Base-by-base conservation (phyloP, 2,329 filamentous ascomycete genomes). In the Xylariales sp. region DNA sequence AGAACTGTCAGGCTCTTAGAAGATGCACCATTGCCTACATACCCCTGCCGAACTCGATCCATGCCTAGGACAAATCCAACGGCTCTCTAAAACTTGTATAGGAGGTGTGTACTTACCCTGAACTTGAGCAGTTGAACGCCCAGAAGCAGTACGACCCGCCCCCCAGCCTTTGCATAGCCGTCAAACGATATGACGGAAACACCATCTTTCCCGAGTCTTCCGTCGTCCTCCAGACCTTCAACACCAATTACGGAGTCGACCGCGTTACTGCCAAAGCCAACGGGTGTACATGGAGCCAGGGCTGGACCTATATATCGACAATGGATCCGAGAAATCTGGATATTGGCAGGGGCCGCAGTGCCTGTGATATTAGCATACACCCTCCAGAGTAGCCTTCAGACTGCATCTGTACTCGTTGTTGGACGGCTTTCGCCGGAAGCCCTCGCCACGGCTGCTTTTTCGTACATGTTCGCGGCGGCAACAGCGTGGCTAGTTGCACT, bases 391-490 rank as follows among this genome's bases (percentile, higher is more conserved):
- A 94, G 91, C 5, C 82, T 97, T 0, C 93, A 97, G 77, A 97
- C 93, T 0, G 78, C 92, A 1, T 96, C 93, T 0, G 92, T 97
- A 4, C 82, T 97, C 53, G 90, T 97, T 45, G 93, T 93, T 3
- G 93, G 93, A 9, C 89, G 92, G 2, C 82, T 93, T 0, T 94
- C 91, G 0, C 90, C 93, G 0, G 91, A 96, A 78, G 89, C 93
- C 1, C 82, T 97, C 6, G 92, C 93, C 0, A 92, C 91, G 0
- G 91, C 93, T 0, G 93, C 93, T 0, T 97, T 97, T 75, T 92
- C 91, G 1, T 95, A 96, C 82, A 97, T 97, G 93, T 97, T 97
- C 73, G 93, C 93, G 62, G 94, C 95, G 91, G 90, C 91, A 28
- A 93, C 93, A 0, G 93, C 90, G 0, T 97, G 93, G 93, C 86